Base-by-base conservation (phyloP, 2,329 filamentous ascomycete genomes). In the Phyllachora maydis region DNA sequence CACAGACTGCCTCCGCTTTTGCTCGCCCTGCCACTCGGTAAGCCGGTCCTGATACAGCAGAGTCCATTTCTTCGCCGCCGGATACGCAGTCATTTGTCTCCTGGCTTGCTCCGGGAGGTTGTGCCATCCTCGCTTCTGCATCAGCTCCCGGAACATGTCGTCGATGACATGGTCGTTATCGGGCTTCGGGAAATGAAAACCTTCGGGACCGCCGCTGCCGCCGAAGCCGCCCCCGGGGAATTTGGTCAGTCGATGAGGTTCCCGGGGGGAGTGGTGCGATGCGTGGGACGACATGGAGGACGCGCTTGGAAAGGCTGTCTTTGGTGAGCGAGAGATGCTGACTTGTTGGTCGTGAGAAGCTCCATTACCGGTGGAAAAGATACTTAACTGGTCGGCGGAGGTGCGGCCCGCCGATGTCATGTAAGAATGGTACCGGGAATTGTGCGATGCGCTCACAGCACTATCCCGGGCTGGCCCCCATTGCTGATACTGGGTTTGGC, bases 41-140 rank as follows among this genome's bases (percentile, higher is more conserved):
- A 98, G 59, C 31, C 79, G 74, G 50, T 98, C 88, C 49, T 98
- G 85, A 45, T 95, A 76, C 24, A 98, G 76, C 29, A 98, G 55
- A 2, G 82, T 93, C 88, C 88, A 98, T 51, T 95, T 98, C 59
- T 95, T 95, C 33, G 72, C 67, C 6, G 88, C 66, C 9, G 83
- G 79, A 44, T 98, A 95, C 18, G 82, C 82, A 50, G 88, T 66
- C 85, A 98, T 95, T 54, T 95, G 88, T 30, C 85, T 65, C 35
- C 76, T 69, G 15, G 88, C 88, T 52, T 92, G 81, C 41, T 98
- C 88, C 4, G 88, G 88, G 33, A 98, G 56, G 47, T 90, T 90
- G 52, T 92, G 88, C 79, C 83, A 95, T 33, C 85, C 88, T 51
- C 88, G 69, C 52, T 93, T 93, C 41, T 91, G 78, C 88, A 98